These are phyloP conservation scores for Epichloe bromicola DNA, from an alignment of 2,329 filamentous ascomycete species.

Conservation along the genomic window DNA sequence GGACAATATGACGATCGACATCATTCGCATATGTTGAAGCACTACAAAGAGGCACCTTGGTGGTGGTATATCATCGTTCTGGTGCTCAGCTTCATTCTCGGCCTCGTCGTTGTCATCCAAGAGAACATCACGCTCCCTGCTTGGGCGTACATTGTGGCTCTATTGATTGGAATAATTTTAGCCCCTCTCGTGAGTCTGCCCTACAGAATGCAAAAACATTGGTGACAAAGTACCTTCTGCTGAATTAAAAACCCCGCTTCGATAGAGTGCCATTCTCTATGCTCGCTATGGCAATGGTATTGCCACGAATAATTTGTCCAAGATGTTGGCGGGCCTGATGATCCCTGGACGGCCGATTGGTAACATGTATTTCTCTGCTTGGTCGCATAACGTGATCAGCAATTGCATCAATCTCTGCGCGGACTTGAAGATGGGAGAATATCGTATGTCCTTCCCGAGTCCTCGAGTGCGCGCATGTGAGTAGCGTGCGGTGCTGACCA, in stretches of 20 bases:
- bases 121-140: slow-evolving; percentile 22
- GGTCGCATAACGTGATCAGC: slow-evolving; percentile 43
- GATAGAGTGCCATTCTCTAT: slow-evolving; percentile 37
- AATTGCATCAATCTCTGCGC: slow-evolving; percentile 36
- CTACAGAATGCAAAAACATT: neutral
- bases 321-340: slow-evolving; percentile 40
- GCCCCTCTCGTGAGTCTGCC: slow-evolving; percentile 1
- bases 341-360: slow-evolving; percentile 37
- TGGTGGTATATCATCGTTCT: slow-evolving; percentile 24
- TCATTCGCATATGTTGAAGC: slow-evolving; percentile 35
- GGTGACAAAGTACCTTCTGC: neutral
- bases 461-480: neutral
- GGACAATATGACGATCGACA: slow-evolving; percentile 36
- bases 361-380: slow-evolving; percentile 46
- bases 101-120: slow-evolving; percentile 21
- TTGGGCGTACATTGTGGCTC: slow-evolving; percentile 23
- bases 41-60: slow-evolving; percentile 34
- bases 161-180: slow-evolving; percentile 14
- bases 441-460: slow-evolving; percentile 25
- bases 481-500: neutral
- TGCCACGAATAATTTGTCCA: slow-evolving; percentile 32
- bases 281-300: slow-evolving; percentile 41
- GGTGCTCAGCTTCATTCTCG: slow-evolving; percentile 18
- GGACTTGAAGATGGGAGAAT: slow-evolving; percentile 46
- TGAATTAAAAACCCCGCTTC: slow-evolving; percentile 6